Evolutionary conservation across 225 moss, liverwort and hornwort genomes (phyloP).

Genomic region (Takakia lepidozioides): DNA sequence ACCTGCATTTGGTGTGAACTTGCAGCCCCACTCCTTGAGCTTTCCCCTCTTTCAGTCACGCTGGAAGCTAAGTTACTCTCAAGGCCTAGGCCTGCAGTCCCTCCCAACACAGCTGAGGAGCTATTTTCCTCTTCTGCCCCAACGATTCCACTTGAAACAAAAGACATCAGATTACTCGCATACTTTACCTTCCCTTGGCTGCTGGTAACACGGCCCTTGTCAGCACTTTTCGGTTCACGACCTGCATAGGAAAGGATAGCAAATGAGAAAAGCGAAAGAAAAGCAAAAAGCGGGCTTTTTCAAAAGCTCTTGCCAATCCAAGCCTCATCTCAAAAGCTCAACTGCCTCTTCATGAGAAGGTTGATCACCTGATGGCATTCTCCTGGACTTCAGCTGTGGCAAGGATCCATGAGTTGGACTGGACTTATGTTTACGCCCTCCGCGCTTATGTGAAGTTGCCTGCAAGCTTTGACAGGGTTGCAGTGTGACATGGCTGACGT

Average conservation of each 20-base stretch:
- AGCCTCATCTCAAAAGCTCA: too few relatives aligned
- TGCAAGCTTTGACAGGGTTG: conserved; percentile 50
- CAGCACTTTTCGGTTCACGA: conserved; percentile 2
- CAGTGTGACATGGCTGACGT: conserved; percentile 47
- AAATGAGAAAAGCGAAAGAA: too few relatives aligned
- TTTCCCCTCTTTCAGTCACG: conserved; percentile 21
- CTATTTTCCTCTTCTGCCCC: conserved; percentile 44
- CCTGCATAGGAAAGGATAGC: too few relatives aligned
- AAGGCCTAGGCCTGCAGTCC: conserved; percentile 8
- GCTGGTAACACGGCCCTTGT: too few relatives aligned
- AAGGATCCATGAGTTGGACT: conserved; percentile 12
- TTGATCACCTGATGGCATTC: conserved; percentile 14
- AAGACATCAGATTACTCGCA: conserved; percentile 70
- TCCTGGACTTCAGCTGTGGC: conserved; percentile 21
- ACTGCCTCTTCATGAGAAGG: too few relatives aligned
- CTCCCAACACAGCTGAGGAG: conserved; percentile 15
- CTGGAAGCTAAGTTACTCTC: conserved; percentile 15
- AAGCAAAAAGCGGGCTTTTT: too few relatives aligned
- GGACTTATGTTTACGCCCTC: conserved; percentile 18
- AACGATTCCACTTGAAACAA: conserved; percentile 54
- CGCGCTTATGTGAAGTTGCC: conserved; percentile 16
- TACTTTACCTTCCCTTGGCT: conserved; percentile 30
- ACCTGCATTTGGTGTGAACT: conserved; percentile 11
- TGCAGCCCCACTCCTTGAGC: conserved; percentile 30
- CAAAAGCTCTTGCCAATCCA: too few relatives aligned